Base-by-base conservation (phyloP, 148 eudicot species). In the Simmondsia chinensis region DNA sequence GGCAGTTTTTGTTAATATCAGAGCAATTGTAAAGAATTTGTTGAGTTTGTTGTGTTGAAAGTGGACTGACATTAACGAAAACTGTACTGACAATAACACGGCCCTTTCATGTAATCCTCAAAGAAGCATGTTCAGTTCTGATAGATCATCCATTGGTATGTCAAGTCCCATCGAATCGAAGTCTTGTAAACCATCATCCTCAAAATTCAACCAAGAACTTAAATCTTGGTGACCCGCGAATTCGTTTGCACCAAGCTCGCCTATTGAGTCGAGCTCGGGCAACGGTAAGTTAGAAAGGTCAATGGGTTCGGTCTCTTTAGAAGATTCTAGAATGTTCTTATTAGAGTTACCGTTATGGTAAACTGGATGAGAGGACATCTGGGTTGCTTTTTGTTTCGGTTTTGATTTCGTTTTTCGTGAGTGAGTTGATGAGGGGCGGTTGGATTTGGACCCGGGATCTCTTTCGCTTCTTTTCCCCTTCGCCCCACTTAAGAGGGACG, bases 391-490 rank as follows among this genome's bases (percentile, higher is more conserved):
- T 56, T 80, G 95, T 66, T 89, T 88, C 22, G 83, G 91, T 73
- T 88, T 84, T 23, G 93, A 22, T 65, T 89, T 89, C 23, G 84
- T 65, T 60, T 74, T 84, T 15, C 87, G 70, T 32, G 53, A 47
- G 50, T 73, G 71, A 14, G 71, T 63, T 22, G 62, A 65, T 12
- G 76, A 72, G 8, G 72, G 68, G 27, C 86, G 76, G 14, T 74
- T 76, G 10, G 56, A 59, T 60, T 74, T 76, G 34, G 77, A 51
- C 43, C 65, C 47, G 22, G 56, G 19, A 43, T 82, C 96, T 52
- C 93, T 69, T 13, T 83, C 96, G 48, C 82, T 87, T 67, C 94
- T 79, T 64, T 84, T 89, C 35, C 93, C 93, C 64, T 78, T 89
- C 3, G 80, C 68, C 32, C 82, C 87, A 48, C 82, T 89, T 35